Conservation (phyloP, 441 rosid genomes). For the Populus hybrid region DNA sequence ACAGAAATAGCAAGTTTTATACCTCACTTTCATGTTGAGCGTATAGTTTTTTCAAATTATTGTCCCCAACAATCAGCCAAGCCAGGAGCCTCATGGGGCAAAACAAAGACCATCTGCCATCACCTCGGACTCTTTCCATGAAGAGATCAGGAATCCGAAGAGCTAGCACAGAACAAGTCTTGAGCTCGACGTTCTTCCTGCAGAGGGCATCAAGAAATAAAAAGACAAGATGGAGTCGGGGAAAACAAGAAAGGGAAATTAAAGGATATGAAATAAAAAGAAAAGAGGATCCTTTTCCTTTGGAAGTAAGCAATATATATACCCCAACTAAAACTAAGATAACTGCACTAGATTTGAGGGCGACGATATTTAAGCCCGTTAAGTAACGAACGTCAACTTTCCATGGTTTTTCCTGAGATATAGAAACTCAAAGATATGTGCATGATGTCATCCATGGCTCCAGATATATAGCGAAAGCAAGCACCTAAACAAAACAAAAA, state of each 20-base stretch:
- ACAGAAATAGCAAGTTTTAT: not conserved
- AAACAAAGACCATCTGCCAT: conserved; percentile 62
- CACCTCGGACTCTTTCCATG: conserved; percentile 68
- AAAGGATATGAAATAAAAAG: not conserved
- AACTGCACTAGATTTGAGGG: not conserved
- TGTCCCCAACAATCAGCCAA: conserved; percentile 72
- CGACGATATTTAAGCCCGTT: too few species aligned
- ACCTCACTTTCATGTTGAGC: conserved; percentile 54
- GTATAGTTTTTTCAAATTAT: conserved; percentile 49
- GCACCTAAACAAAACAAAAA: conserved; percentile 40
- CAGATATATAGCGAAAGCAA: conserved; percentile 64
- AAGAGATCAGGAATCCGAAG: conserved; percentile 83
- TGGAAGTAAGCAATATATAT: not conserved
- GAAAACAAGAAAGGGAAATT: too few species aligned
- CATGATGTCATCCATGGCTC: conserved; percentile 65
- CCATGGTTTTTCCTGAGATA: conserved; percentile 72
- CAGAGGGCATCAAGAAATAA: not conserved
- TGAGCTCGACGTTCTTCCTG: conserved; percentile 70
- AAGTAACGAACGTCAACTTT: conserved; percentile 31
- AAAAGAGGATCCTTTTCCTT: not conserved
- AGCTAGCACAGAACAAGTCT: conserved; percentile 53
- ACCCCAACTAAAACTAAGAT: not conserved
- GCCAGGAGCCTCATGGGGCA: conserved; percentile 69
- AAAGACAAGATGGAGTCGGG: not conserved
- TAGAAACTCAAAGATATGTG: conserved; percentile 58